Evolutionary conservation across 1,139 yeast species (phyloP).

Genomic region (Suhomyces wounanorum): DNA sequence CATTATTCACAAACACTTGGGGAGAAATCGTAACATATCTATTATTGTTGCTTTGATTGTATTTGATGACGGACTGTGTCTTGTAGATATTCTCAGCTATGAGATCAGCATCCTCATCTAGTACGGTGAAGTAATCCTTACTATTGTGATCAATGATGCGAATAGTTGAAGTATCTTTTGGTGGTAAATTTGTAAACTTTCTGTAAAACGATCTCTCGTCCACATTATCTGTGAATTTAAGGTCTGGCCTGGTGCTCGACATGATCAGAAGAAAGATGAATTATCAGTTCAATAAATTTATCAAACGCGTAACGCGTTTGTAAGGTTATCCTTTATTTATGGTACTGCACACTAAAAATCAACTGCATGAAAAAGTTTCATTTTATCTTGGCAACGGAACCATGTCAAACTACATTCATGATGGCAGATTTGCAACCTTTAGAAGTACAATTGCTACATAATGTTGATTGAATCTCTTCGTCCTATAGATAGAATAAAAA

Average conservation of each 20-base stretch:
- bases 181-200: conserved; percentile 54
- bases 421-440: not conserved
- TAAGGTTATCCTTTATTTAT: not conserved
- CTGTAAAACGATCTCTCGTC: conserved; percentile 69
- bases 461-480: not conserved
- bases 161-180: conserved; percentile 49
- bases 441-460: not conserved
- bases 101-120: conserved; percentile 76
- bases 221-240: conserved; percentile 64
- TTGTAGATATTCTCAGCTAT: conserved; percentile 84
- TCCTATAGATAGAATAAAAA: not conserved
- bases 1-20: conserved; percentile 63
- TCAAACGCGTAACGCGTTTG: conserved; percentile 2
- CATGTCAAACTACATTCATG: not conserved
- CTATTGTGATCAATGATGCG: conserved; percentile 69
- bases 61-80: conserved; percentile 76
- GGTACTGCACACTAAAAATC: not conserved
- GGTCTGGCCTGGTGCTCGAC: conserved; percentile 70
- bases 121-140: conserved; percentile 74
- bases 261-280: conserved; percentile 24
- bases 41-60: conserved; percentile 45
- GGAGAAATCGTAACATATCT: conserved; percentile 77
- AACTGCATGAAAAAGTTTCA: not conserved
- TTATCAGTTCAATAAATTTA: not conserved
- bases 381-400: not conserved